A percentile compares a stretch with the other conserved stretches of the same genome.
Conservation (phyloP, 1,139 yeast genomes). For the Hansenula lynferdii region DNA sequence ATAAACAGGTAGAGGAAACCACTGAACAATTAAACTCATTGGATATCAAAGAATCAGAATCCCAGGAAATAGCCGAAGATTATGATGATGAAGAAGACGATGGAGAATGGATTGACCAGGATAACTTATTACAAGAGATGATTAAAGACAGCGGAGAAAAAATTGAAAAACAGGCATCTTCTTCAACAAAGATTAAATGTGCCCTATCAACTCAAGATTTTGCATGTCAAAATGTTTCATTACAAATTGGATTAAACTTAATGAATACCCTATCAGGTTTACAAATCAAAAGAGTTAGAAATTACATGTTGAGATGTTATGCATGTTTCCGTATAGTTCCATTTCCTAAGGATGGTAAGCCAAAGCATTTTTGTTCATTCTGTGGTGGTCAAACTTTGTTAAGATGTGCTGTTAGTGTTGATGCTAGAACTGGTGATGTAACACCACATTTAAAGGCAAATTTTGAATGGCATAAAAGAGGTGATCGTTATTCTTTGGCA, state of each 20-base stretch:
- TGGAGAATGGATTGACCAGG: conserved; percentile 96
- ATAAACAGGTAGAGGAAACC: conserved; percentile 10
- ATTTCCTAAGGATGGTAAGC: conserved; percentile 67
- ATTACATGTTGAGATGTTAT: conserved; percentile 94
- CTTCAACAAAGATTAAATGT: conserved; percentile 43
- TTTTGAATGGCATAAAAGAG: conserved; percentile 92
- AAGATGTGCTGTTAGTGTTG: conserved; percentile 87
- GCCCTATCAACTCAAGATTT: conserved; percentile 95
- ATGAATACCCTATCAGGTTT: conserved; percentile 84
- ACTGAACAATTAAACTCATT: conserved; percentile 8
- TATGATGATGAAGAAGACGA: conserved; percentile 64
- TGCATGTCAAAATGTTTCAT: conserved; percentile 92
- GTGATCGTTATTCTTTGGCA: conserved; percentile 73
- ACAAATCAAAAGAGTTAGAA: conserved; percentile 79
- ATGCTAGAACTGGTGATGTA: conserved; percentile 71
- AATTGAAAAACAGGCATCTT: conserved; percentile 32
- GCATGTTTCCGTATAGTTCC: conserved; percentile 88
- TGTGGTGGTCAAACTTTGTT: conserved; percentile 93
- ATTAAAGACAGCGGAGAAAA: conserved; percentile 57
- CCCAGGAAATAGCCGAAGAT: conserved; percentile 33
- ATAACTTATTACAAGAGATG: conserved; percentile 66
- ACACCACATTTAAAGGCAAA: conserved; percentile 89
- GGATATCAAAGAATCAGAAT: conserved; percentile 8
- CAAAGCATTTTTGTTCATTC: conserved; percentile 78
- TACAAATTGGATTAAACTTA: conserved; percentile 84